A percentile compares a stretch with the other conserved stretches of the same genome.
phyloP scores from a whole-genome alignment of 805 yeast genomes.

The Yarrowia deformans region DNA sequence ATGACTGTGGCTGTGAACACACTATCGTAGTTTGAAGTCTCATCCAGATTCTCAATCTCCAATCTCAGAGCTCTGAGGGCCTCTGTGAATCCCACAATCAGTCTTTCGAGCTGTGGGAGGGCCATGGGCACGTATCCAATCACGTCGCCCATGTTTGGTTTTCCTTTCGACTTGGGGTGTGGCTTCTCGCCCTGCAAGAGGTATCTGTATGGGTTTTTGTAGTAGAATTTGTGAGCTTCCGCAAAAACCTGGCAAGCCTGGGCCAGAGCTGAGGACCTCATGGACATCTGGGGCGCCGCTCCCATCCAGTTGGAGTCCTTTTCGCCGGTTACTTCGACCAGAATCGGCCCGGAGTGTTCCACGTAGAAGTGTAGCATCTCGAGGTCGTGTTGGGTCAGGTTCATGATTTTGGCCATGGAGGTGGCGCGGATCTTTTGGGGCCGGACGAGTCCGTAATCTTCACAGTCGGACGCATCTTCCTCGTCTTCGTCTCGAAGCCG shows the following conservation, averaged over 20 bases:
- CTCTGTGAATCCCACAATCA: neutral
- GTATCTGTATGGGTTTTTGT: constrained; percentile 1
- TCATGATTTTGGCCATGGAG: constrained; percentile 17
- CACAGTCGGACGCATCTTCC: neutral
- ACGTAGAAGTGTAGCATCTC: neutral
- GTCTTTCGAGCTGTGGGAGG: neutral
- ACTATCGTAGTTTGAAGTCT: neutral
- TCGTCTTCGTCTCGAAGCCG: constrained; percentile 4
- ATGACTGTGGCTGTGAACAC: neutral
- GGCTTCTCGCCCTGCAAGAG: constrained; percentile 3
- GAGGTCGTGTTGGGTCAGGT: neutral
- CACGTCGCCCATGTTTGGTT: neutral
- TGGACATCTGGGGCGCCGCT: neutral
- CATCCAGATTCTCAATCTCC: neutral
- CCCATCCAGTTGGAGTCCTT: constrained; percentile 2
- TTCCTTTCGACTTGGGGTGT: neutral
- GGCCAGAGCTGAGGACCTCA: neutral
- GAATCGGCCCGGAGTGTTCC: neutral
- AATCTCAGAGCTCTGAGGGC: neutral
- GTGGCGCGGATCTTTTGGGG: constrained; percentile 1
- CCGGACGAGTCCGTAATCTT: neutral
- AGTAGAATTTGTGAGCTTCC: neutral
- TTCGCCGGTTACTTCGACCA: neutral
- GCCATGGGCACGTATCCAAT: neutral
- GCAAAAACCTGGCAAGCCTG: constrained; percentile 3